These are phyloP conservation scores for Meyerozyma athensensis DNA, from an alignment of 1,139 yeast genomes.

Conservation along the genomic window DNA sequence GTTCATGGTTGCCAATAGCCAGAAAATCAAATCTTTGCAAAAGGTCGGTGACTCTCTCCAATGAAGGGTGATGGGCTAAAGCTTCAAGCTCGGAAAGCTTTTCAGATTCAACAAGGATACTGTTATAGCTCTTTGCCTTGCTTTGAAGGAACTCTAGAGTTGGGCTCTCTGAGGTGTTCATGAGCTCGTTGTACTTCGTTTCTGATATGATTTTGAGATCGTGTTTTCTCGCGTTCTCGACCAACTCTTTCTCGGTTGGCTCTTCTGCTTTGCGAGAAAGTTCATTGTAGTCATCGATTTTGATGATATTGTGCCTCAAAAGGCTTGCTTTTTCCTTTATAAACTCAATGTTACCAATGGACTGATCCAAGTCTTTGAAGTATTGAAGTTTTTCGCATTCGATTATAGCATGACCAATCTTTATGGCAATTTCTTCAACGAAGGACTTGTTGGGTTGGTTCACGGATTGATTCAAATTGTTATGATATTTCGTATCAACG, in stretches of 20 bases:
- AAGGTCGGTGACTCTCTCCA: not conserved
- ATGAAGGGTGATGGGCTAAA: not conserved
- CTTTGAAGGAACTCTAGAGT: not conserved
- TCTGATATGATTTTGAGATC: not conserved
- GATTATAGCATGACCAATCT: constrained; percentile 10
- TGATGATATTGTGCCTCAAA: constrained; percentile 12
- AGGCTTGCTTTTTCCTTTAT: not conserved
- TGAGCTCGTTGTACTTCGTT: not conserved
- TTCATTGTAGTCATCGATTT: constrained; percentile 17
- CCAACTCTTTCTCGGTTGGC: constrained; percentile 11
- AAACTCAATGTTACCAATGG: not conserved
- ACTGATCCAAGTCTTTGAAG: not conserved
- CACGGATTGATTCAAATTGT: not conserved
- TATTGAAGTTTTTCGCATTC: not conserved
- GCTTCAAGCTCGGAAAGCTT: not conserved
- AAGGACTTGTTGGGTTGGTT: constrained; percentile 17
- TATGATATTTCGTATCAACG: constrained; percentile 3
- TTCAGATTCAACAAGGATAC: not conserved
- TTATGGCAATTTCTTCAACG: constrained; percentile 18
- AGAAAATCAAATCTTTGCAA: constrained; percentile 11
- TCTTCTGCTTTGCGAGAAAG: constrained; percentile 5
- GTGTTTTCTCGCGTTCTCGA: constrained; percentile 23
- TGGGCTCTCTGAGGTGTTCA: not conserved
- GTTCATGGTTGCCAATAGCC: constrained; percentile 12
- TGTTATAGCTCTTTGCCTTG: not conserved